These are phyloP conservation scores for Akanthomyces dipterigenus DNA, from an alignment of 2,329 filamentous ascomycete species.

Conservation along the genomic window DNA sequence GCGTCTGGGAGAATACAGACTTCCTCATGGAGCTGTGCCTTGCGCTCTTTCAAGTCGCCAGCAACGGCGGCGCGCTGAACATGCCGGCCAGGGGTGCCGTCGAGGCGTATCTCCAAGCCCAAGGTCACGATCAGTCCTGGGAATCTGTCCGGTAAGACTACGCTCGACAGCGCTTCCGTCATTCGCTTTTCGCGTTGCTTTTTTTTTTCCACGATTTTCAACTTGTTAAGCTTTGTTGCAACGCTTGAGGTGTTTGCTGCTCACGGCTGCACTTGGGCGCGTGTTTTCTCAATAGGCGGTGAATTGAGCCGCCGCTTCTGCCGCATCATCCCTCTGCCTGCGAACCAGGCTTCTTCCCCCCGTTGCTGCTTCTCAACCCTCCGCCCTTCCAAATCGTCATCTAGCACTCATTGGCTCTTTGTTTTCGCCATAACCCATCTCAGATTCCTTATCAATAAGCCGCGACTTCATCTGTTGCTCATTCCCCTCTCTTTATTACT, in stretches of 20 bases:
- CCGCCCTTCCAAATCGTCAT: neutral
- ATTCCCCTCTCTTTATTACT: neutral
- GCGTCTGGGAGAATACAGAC: conserved; percentile 26
- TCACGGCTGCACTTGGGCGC: neutral
- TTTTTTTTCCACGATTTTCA: conserved; percentile 2
- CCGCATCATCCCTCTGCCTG: neutral
- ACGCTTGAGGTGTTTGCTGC: neutral
- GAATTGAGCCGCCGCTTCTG: neutral
- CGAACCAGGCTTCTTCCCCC: neutral
- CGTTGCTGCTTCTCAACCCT: conserved; percentile 2
- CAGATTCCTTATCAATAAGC: neutral
- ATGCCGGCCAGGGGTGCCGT: conserved; percentile 25
- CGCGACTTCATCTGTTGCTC: neutral
- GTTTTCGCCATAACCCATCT: neutral
- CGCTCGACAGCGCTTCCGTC: neutral
- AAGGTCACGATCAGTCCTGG: conserved; percentile 33
- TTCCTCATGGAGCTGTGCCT: conserved; percentile 29
- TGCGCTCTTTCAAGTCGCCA: conserved; percentile 25
- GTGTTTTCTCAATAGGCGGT: neutral
- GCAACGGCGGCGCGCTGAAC: conserved; percentile 21
- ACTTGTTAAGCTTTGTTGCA: neutral
- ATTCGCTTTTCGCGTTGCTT: neutral
- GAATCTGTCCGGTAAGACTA: conserved; percentile 36
- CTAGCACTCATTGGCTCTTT: conserved; percentile 8
- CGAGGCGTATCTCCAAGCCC: conserved; percentile 24